These are phyloP conservation scores for Monosporascus cannonballus DNA, from an alignment of 2,329 filamentous ascomycete genomes.

Conservation along the genomic window DNA sequence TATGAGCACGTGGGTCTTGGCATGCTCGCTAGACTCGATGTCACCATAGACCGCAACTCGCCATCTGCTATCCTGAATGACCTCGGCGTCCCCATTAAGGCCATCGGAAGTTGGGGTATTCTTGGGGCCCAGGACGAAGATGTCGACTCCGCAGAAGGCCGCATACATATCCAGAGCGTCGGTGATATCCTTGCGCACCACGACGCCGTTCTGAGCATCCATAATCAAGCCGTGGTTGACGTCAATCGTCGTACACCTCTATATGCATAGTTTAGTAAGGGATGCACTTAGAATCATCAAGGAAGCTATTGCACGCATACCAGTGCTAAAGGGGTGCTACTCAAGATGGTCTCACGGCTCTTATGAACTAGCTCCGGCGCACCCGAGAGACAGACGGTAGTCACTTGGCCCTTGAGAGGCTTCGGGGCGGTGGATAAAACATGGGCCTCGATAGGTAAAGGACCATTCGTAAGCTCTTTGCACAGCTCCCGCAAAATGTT, in stretches of 20 bases:
- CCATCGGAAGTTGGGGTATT: conserved; percentile 70
- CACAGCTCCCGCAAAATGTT: conserved; percentile 74
- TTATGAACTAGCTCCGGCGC: conserved; percentile 82
- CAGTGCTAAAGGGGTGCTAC: conserved; percentile 86
- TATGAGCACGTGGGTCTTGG: conserved; percentile 91
- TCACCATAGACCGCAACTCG: conserved; percentile 93
- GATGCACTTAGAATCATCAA: conserved; percentile 7
- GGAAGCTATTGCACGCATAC: conserved; percentile 48
- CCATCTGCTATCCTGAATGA: conserved; percentile 84
- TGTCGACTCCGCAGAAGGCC: conserved; percentile 86
- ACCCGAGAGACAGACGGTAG: conserved; percentile 87
- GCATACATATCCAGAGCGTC: conserved; percentile 84
- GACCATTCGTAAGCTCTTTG: conserved; percentile 67
- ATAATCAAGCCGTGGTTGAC: conserved; percentile 88
- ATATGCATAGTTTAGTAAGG: conserved; percentile 25
- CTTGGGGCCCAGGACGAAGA: conserved; percentile 91
- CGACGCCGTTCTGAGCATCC: conserved; percentile 58
- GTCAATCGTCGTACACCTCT: conserved; percentile 92
- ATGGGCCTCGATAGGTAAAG: conserved; percentile 71
- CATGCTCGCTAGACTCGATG: conserved; percentile 90
- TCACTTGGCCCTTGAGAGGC: conserved; percentile 61
- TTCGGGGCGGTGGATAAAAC: conserved; percentile 80
- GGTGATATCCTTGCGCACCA: conserved; percentile 69
- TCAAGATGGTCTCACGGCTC: conserved; percentile 83
- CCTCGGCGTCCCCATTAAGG: conserved; percentile 70